Evolutionary conservation across 345 rosid species (phyloP).

Genomic region (Rhodomyrtus tomentosa): DNA sequence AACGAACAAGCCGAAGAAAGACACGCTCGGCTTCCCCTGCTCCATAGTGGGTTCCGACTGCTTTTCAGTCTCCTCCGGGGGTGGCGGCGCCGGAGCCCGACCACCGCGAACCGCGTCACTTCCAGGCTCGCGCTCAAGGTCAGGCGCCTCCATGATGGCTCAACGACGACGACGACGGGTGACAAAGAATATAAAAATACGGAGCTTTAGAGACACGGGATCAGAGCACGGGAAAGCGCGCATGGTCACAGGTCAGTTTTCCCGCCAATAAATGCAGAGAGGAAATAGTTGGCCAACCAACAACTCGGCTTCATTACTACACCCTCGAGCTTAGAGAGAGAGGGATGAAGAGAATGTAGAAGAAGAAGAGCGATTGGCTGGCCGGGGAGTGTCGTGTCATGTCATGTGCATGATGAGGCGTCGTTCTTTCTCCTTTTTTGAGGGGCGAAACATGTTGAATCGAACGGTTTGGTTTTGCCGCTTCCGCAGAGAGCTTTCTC

Average conservation of each 20-base stretch:
- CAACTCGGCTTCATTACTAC: conserved; percentile 7
- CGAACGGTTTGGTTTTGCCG: neutral
- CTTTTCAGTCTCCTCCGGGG: neutral
- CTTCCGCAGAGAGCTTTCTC: neutral
- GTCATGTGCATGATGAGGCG: neutral
- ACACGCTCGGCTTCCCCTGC: conserved; percentile 16
- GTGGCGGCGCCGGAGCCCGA: neutral
- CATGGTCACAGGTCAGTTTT: neutral
- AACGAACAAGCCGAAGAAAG: conserved; percentile 48
- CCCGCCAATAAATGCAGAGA: conserved; percentile 19
- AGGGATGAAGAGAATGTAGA: neutral
- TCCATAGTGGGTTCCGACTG: conserved; percentile 1
- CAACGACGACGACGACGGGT: neutral
- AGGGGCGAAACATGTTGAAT: neutral
- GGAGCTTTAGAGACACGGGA: neutral
- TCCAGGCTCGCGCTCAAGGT: neutral
- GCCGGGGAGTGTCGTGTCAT: neutral
- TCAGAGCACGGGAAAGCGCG: neutral
- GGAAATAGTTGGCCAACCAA: conserved; percentile 14
- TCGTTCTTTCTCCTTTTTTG: neutral
- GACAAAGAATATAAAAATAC: neutral
- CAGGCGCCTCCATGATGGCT: neutral
- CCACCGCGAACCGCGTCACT: neutral
- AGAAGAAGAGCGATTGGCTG: neutral
- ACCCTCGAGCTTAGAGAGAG: neutral